Percentiles rank a stretch among this genome's conserved stretches.
These are phyloP conservation scores for Leccinum pachyderme DNA, from an alignment of 1,284 basidiomycete species.

Conservation along the genomic window DNA sequence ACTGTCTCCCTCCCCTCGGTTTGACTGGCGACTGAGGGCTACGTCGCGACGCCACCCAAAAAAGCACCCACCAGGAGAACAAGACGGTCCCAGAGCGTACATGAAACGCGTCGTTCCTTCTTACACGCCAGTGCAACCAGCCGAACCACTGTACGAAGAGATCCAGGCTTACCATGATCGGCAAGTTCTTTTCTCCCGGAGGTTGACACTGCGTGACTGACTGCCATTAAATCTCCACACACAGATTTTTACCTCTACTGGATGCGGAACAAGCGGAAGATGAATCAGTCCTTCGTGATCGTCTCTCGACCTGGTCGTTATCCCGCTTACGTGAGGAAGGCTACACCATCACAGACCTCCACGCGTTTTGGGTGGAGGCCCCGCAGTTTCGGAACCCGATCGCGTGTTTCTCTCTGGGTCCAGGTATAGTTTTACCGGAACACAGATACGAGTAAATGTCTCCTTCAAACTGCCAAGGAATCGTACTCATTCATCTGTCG, in stretches of 20 bases:
- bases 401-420: constrained; percentile 58
- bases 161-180: constrained; percentile 44
- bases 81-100: constrained; percentile 12
- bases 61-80: constrained; percentile 3
- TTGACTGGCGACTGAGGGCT: constrained; percentile 41
- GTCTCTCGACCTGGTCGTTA: constrained; percentile 65
- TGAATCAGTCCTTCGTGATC: constrained; percentile 53
- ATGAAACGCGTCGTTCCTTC: constrained; percentile 39
- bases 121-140: constrained; percentile 31
- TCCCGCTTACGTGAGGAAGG: constrained; percentile 62
- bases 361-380: constrained; percentile 63
- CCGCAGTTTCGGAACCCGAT: constrained; percentile 59
- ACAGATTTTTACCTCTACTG: constrained; percentile 60
- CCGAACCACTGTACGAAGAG: constrained; percentile 43
- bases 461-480: not conserved
- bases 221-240: constrained; percentile 28
- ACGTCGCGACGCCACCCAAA: constrained; percentile 28
- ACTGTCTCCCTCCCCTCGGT: constrained; percentile 31
- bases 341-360: constrained; percentile 63
- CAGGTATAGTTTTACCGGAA: constrained; percentile 55
- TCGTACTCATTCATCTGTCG: constrained; percentile 2
- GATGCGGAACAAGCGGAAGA: constrained; percentile 64
- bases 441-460: constrained; percentile 61
- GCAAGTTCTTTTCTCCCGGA: constrained; percentile 30
- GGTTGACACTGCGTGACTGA: not conserved